Percentiles rank a stretch among this genome's conserved stretches.
Evolutionary conservation across 768 basidiomycete genomes (phyloP).

Genomic region (Myochromella boudieri): DNA sequence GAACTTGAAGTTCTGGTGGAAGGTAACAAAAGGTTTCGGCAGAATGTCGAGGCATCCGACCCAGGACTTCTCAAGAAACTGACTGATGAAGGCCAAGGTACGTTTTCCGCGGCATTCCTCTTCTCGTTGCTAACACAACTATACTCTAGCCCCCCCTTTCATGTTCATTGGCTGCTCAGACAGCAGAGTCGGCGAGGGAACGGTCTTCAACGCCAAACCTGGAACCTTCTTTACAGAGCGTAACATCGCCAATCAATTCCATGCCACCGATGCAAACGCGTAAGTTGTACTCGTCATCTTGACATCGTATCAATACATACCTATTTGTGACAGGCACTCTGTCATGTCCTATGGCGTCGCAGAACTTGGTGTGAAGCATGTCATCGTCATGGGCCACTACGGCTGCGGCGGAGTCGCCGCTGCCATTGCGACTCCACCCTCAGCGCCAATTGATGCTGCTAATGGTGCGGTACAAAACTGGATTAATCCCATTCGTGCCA

Average conservation of each 20-base stretch:
- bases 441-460: constrained; percentile 4
- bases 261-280: constrained; percentile 17
- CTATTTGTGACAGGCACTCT: constrained; percentile 13
- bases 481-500: constrained; percentile 22
- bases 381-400: constrained; percentile 26
- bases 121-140: not conserved
- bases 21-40: constrained; percentile 33
- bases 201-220: constrained; percentile 21
- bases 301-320: too few species aligned
- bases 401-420: constrained; percentile 24
- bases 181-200: constrained; percentile 22
- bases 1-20: constrained; percentile 26
- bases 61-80: constrained; percentile 28
- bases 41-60: constrained; percentile 19
- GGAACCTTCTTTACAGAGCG: constrained; percentile 23
- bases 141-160: constrained; percentile 17
- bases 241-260: constrained; percentile 24
- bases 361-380: constrained; percentile 19
- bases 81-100: constrained; percentile 34
- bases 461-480: constrained; percentile 20
- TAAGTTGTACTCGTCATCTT: constrained; percentile 6
- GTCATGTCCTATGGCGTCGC: constrained; percentile 19
- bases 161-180: constrained; percentile 23
- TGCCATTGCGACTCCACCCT: constrained; percentile 14
- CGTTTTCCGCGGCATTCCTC: not conserved